phyloP scores from a whole-genome alignment of 371 early-diverging fungal genomes.

The Encephalitozoon romaleae region DNA sequence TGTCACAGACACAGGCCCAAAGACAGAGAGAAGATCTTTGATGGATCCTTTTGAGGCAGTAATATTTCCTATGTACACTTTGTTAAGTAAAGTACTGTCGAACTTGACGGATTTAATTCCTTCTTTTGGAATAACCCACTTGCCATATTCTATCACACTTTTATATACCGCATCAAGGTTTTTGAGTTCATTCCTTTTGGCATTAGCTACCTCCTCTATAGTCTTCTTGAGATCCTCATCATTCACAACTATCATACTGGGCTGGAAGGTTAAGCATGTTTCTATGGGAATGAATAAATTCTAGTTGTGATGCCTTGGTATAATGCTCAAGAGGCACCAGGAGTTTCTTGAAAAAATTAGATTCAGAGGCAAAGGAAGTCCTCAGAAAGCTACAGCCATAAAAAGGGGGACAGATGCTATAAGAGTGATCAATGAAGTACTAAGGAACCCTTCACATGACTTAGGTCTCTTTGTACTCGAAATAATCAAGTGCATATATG shows the following conservation, averaged over 20 bases:
- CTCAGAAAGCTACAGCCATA: background rate
- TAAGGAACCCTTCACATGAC: background rate
- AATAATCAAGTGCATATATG: background rate
- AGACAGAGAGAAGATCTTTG: background rate
- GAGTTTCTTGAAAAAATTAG: background rate
- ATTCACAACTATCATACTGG: background rate
- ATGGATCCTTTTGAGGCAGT: background rate
- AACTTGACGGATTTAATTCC: background rate
- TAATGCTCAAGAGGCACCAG: background rate
- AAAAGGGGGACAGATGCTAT: background rate
- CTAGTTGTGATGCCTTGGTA: background rate
- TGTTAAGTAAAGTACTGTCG: background rate
- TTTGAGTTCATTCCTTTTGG: background rate
- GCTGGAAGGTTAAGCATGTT: background rate
- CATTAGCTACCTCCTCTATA: background rate
- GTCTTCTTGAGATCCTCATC: background rate
- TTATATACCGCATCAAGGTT: background rate
- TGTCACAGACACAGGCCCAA: background rate
- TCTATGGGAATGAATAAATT: background rate
- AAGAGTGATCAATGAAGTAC: background rate
- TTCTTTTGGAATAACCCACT: slow-evolving; percentile 4
- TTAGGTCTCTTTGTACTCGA: background rate
- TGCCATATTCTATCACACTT: background rate
- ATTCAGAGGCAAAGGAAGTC: background rate
- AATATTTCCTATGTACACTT: slow-evolving; percentile 25